Conservation (phyloP, 2,329 filamentous ascomycete genomes). For the Aspergillus nomiae region DNA sequence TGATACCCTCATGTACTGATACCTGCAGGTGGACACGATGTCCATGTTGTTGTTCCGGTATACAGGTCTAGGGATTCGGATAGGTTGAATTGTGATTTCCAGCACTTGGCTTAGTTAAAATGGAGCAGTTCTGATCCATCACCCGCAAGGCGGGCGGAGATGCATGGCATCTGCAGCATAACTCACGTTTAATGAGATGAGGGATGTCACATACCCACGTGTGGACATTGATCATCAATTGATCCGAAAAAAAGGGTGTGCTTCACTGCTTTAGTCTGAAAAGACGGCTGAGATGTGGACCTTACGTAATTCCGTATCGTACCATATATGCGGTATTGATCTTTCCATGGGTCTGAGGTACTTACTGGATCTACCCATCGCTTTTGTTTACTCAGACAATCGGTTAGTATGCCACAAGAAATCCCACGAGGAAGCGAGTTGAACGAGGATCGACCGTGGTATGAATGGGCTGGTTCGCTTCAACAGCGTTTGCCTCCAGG, state of each 20-base stretch:
- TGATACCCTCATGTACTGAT: neutral
- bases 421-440: neutral
- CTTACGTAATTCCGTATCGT: neutral
- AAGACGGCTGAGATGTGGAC: neutral
- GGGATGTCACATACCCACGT: conserved; percentile 1
- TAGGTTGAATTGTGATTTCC: neutral
- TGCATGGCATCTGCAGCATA: neutral
- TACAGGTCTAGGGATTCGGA: neutral
- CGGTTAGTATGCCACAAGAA: neutral
- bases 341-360: neutral
- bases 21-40: neutral
- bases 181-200: neutral
- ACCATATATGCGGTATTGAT: neutral
- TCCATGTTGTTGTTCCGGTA: neutral
- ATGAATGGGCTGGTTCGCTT: neutral
- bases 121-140: neutral
- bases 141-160: neutral
- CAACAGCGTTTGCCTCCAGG: neutral
- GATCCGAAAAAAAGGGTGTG: neutral
- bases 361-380: neutral
- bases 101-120: neutral
- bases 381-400: neutral
- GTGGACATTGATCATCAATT: conserved; percentile 3
- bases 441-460: neutral
- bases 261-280: neutral